Percentiles rank a stretch among this genome's conserved stretches.
Evolutionary conservation across 352 stramenopile species (phyloP).

Genomic region (Blastocystis hominis): DNA sequence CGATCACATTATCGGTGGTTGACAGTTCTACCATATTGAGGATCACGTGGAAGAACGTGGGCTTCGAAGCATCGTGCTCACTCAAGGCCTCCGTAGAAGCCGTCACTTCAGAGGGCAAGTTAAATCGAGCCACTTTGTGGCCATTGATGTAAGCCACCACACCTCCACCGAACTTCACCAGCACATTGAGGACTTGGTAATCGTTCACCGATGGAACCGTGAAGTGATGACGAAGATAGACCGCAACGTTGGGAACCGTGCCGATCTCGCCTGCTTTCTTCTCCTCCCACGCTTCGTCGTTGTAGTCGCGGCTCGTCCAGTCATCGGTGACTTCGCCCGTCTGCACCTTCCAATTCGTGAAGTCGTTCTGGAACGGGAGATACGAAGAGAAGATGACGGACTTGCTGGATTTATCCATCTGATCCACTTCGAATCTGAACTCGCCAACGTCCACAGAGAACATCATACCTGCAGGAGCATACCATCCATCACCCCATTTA

Average conservation of each 20-base stretch:
- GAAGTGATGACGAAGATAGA: background rate
- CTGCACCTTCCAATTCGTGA: background rate
- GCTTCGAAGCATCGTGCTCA: background rate
- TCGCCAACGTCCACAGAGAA: constrained; percentile 18
- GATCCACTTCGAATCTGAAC: background rate
- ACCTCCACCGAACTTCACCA: background rate
- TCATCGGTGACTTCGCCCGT: background rate
- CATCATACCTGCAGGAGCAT: background rate
- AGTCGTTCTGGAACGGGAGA: constrained; percentile 42
- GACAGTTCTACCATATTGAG: background rate
- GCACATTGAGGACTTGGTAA: constrained; percentile 10
- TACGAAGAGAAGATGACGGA: constrained; percentile 19
- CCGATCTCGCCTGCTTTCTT: background rate
- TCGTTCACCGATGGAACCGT: background rate
- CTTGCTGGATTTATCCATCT: background rate
- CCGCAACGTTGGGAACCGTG: background rate
- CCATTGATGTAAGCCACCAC: constrained; percentile 6
- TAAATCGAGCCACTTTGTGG: background rate
- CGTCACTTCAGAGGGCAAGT: background rate
- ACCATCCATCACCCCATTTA: background rate
- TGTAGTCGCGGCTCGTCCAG: background rate
- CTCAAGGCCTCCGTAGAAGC: background rate
- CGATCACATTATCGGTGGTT: background rate
- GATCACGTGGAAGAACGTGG: constrained; percentile 8
- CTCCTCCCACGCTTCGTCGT: background rate